Evolutionary conservation across 2,329 filamentous ascomycete genomes (phyloP), one percentile per base, ranked within the genome.

Genomic region (Colletotrichum sojae): DNA sequence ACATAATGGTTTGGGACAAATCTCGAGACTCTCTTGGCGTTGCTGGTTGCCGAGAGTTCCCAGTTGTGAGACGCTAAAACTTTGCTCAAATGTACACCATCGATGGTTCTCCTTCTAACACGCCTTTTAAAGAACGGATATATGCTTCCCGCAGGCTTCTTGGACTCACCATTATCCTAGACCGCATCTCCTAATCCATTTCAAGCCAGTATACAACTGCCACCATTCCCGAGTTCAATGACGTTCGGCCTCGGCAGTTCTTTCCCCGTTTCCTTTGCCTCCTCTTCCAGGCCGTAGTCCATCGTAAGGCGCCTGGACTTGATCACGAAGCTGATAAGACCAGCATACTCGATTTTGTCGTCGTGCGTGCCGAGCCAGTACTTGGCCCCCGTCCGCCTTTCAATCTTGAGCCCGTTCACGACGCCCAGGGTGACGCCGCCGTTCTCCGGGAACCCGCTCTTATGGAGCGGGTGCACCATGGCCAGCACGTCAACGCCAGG

Each of bases 291-390:
- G 3, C 55, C 55, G 13, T 58, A 22, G 0, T 58, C 55, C 18
- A 58, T 43, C 12, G 54, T 64, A 45, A 56, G 43, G 12, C n/a
- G 20, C 5, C 48, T 39, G 10, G 51, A n/a, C 18, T 18, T 39
- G 2, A 64, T 5, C 16, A 53, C 1, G 20, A 31, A 64, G 22
- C 62, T 64, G 25, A 64, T 18, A 16, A 64, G 16, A 25, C 62
- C 62, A 8, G 53, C 40, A 18, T 59, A 64, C 10, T n/a, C n/a
- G 5, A 51, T 48, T 27, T 52, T 56, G 6, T 56, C 45, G 8
- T 64, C 62, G 15, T 64, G 54, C n/a, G 62, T 64, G n/a, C 62
- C 46, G 5, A 56, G 9, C 62, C 62, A 64, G 13, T 64, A 64
- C 53, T 43, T 51, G 2, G 48, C 13, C 54, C 40, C 46, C 13